Conservation (phyloP, 371 early-diverging fungal genomes). For the Neoconidiobolus thromboides region DNA sequence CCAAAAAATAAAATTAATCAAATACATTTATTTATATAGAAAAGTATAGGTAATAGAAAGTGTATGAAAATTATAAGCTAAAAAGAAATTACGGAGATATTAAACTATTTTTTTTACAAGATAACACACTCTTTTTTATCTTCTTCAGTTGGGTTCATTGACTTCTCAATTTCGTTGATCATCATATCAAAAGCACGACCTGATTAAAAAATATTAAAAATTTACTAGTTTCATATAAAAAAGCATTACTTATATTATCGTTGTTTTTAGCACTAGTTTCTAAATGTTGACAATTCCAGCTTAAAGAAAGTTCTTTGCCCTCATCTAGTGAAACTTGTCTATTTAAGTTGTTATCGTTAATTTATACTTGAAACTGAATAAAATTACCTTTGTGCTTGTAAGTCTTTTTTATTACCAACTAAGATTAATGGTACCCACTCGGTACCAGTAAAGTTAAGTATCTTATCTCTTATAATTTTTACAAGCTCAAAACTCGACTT, state of each 20-base stretch:
- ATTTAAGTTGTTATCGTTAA: not conserved
- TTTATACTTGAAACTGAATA: not conserved
- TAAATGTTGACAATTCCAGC: slow-evolving; percentile 67
- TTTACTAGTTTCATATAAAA: slow-evolving; percentile 6
- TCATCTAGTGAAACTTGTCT: slow-evolving; percentile 65
- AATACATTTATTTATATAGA: no score
- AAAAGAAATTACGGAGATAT: no score
- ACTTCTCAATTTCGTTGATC: slow-evolving; percentile 46
- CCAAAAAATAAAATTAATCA: no score
- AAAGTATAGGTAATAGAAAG: no score
- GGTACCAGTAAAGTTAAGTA: slow-evolving; percentile 77
- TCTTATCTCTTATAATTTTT: slow-evolving; percentile 81
- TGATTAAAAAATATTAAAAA: slow-evolving; percentile 7
- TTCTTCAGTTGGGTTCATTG: slow-evolving; percentile 10
- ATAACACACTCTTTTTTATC: not conserved
- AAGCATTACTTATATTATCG: slow-evolving; percentile 55
- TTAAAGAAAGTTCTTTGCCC: slow-evolving; percentile 46
- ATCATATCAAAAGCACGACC: slow-evolving; percentile 44
- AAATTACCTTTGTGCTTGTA: slow-evolving; percentile 43
- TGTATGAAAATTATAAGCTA: no score
- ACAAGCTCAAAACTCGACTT: slow-evolving; percentile 75
- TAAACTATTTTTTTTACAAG: not conserved
- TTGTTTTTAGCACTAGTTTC: slow-evolving; percentile 86
- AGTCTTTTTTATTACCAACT: slow-evolving; percentile 86
- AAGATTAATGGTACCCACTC: slow-evolving; percentile 79